Evolutionary conservation across 2,329 filamentous ascomycete species (phyloP).

Genomic region (Exophiala viscosa): DNA sequence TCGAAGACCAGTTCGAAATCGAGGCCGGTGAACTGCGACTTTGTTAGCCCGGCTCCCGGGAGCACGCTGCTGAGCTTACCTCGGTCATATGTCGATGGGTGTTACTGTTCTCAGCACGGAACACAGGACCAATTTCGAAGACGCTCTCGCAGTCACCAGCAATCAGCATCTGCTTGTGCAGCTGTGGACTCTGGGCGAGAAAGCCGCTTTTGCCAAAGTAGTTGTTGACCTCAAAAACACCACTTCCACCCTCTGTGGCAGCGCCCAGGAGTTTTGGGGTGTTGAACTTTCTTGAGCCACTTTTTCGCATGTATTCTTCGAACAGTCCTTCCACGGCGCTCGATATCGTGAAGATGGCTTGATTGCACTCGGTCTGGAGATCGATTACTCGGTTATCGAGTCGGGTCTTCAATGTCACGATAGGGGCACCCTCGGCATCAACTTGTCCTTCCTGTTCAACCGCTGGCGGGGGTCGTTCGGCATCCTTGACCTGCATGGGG

Average conservation of each 20-base stretch:
- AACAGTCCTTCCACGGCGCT: constrained; percentile 67
- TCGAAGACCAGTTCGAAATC: constrained; percentile 52
- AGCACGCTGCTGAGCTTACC: constrained; percentile 32
- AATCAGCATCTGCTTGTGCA: constrained; percentile 68
- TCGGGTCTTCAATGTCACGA: constrained; percentile 77
- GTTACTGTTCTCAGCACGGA: constrained; percentile 66
- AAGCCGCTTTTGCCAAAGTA: constrained; percentile 84
- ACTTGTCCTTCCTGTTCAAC: constrained; percentile 46
- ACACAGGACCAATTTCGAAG: constrained; percentile 63
- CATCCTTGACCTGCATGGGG: constrained; percentile 58
- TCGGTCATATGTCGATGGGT: constrained; percentile 65
- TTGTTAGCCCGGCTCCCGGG: constrained; percentile 23
- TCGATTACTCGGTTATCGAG: constrained; percentile 92
- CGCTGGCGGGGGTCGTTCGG: constrained; percentile 46
- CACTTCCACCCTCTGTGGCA: constrained; percentile 86
- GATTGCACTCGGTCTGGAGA: constrained; percentile 84
- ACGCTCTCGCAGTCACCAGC: constrained; percentile 61
- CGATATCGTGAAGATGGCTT: constrained; percentile 74
- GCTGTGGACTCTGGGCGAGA: constrained; percentile 61
- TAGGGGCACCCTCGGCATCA: constrained; percentile 56
- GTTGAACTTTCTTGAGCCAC: constrained; percentile 78
- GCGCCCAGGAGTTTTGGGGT: constrained; percentile 85
- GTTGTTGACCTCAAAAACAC: constrained; percentile 75
- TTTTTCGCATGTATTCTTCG: constrained; percentile 70
- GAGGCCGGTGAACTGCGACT: constrained; percentile 46